A percentile compares a stretch with the other conserved stretches of the same genome.
Conservation (phyloP, 305 asterid species). For the Fraxinus xanthoxyloides region DNA sequence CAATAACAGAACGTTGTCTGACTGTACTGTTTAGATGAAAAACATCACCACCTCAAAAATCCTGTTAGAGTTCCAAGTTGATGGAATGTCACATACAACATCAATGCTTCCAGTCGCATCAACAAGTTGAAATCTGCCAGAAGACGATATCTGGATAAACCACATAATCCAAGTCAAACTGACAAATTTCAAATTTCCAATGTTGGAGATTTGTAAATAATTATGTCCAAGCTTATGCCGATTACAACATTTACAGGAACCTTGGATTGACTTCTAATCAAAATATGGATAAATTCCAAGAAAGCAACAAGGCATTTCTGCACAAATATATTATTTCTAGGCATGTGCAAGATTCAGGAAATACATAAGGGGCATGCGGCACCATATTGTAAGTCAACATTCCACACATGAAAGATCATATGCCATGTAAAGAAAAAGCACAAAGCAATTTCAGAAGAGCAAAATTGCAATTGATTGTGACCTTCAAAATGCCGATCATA, state of each 20-base stretch:
- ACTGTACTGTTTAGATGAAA: conserved; percentile 14
- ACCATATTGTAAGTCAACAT: conserved; percentile 14
- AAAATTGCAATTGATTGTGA: conserved; percentile 24
- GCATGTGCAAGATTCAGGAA: conserved; percentile 13
- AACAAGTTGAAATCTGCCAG: conserved; percentile 85
- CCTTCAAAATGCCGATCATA: conserved; percentile 75
- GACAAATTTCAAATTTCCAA: conserved; percentile 3
- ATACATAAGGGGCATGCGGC: background rate
- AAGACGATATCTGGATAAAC: conserved; percentile 62
- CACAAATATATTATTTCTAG: background rate
- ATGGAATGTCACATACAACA: conserved; percentile 54
- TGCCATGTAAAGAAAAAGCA: conserved; percentile 12
- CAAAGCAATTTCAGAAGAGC: background rate
- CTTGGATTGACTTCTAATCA: background rate
- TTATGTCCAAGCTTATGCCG: background rate
- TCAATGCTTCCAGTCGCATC: conserved; percentile 89
- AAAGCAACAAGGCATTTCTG: background rate
- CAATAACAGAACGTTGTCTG: background rate
- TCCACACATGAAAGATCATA: conserved; percentile 10
- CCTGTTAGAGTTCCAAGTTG: conserved; percentile 47
- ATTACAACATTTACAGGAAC: background rate
- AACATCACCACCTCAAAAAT: conserved; percentile 63
- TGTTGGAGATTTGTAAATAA: conserved; percentile 9
- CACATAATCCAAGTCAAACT: conserved; percentile 20
- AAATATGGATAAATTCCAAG: background rate